Percentiles rank a stretch among this genome's conserved stretches.
phyloP scores from a whole-genome alignment of 139 green algal species.

The Chlorella sorokiniana region DNA sequence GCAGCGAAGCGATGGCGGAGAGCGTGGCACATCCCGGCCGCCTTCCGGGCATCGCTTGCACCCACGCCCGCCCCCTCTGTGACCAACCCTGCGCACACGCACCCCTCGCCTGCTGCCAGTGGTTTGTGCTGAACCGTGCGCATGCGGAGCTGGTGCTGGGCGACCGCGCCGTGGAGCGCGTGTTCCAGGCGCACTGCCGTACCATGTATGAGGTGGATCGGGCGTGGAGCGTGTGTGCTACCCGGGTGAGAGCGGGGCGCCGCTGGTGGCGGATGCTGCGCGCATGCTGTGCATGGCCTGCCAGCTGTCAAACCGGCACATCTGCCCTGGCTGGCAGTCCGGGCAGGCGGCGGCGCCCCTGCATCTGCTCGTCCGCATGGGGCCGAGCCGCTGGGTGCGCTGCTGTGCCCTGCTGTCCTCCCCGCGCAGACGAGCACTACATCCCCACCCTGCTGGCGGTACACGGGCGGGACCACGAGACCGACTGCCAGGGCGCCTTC shows the following conservation, averaged over 20 bases:
- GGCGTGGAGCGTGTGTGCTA: slow-evolving; percentile 20
- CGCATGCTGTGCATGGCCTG: too few species aligned
- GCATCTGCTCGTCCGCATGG: not conserved
- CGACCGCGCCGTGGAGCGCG: slow-evolving; percentile 7
- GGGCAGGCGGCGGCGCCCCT: too few species aligned
- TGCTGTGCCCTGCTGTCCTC: not conserved
- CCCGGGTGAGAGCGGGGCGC: not conserved
- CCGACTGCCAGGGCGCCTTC: slow-evolving; percentile 33
- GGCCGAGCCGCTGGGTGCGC: not conserved
- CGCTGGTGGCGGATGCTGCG: not conserved
- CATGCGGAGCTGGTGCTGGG: slow-evolving; percentile 13
- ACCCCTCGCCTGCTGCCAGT: slow-evolving; percentile 5
- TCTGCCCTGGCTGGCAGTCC: too few species aligned
- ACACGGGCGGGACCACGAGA: slow-evolving; percentile 33
- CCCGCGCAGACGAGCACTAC: slow-evolving; percentile 39
- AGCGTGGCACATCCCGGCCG: too few species aligned
- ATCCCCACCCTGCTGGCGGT: slow-evolving; percentile 38
- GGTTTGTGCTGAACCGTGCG: slow-evolving; percentile 35
- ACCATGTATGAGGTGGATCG: not conserved
- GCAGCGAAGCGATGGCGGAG: not conserved
- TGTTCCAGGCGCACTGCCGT: slow-evolving; percentile 30
- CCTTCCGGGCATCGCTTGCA: not conserved
- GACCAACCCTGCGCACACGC: not conserved
- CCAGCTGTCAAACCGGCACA: too few species aligned
- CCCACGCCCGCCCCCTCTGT: not conserved